Evolutionary conservation across 306 rosid genomes (phyloP).

Genomic region (Boehmeria nivea): DNA sequence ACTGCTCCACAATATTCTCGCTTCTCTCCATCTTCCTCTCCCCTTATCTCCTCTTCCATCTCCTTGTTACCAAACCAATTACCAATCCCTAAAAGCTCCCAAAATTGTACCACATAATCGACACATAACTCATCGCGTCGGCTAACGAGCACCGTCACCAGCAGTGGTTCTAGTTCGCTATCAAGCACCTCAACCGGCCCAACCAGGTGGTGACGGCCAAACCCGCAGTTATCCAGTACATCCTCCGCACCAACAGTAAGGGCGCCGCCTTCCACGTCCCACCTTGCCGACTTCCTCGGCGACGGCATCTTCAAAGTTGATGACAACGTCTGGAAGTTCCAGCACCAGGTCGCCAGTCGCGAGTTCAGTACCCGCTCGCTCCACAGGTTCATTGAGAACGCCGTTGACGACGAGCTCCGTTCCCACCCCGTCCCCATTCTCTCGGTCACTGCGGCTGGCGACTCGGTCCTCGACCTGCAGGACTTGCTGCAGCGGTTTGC

Average conservation of each 20-base stretch:
- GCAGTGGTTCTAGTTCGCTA: constrained; percentile 53
- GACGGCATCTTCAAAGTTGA: constrained; percentile 54
- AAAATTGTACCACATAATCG: constrained; percentile 49
- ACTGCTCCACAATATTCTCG: too few relatives aligned
- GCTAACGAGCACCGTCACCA: constrained; percentile 38
- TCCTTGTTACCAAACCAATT: background rate
- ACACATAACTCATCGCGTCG: constrained; percentile 29
- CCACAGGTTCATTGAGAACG: constrained; percentile 44
- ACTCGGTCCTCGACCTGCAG: constrained; percentile 36
- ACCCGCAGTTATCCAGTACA: constrained; percentile 54
- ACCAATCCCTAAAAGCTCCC: constrained; percentile 28
- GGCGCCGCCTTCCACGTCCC: constrained; percentile 18
- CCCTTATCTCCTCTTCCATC: constrained; percentile 17
- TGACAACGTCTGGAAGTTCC: constrained; percentile 52
- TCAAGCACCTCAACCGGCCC: constrained; percentile 35
- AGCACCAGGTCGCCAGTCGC: constrained; percentile 41
- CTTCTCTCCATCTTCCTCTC: background rate
- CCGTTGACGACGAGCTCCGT: constrained; percentile 51
- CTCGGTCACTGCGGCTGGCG: background rate
- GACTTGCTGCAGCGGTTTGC: constrained; percentile 70
- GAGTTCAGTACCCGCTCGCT: constrained; percentile 25
- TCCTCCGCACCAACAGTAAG: constrained; percentile 56
- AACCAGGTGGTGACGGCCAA: constrained; percentile 47
- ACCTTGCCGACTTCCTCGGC: constrained; percentile 57
- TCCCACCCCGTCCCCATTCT: constrained; percentile 50